Evolutionary conservation across 2,329 filamentous ascomycete genomes (phyloP).

Genomic region (Diaporthe destruens): DNA sequence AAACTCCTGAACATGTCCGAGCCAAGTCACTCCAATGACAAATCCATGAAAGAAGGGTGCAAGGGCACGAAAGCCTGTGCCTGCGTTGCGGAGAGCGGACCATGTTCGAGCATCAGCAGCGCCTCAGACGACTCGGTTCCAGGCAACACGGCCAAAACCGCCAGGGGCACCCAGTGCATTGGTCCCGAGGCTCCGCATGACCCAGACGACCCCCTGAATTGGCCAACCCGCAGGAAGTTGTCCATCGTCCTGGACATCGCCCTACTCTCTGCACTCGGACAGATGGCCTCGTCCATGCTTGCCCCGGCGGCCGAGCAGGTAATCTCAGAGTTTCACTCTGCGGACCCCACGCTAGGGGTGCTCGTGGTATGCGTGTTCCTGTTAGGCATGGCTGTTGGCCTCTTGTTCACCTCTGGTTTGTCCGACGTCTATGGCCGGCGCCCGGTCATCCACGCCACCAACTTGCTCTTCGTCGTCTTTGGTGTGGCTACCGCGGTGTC

Average conservation of each 20-base stretch:
- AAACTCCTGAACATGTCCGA: too few species aligned
- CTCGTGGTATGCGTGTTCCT: background rate
- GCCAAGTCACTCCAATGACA: too few species aligned
- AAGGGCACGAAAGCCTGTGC: too few species aligned
- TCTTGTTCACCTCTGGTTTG: background rate
- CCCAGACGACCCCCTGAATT: background rate
- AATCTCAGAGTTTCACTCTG: background rate
- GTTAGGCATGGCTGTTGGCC: background rate
- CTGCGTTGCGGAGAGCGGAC: background rate
- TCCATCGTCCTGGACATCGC: conserved; percentile 8
- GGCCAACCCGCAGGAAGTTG: background rate
- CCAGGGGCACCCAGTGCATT: background rate
- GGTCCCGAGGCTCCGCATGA: background rate
- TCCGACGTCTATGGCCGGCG: background rate
- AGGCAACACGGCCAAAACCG: background rate
- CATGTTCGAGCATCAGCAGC: background rate
- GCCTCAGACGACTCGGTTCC: background rate
- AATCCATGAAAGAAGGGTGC: too few species aligned
- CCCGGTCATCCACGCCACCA: background rate
- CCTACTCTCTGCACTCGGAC: background rate
- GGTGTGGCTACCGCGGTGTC: background rate
- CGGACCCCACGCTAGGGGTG: background rate
- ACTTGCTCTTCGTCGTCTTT: background rate
- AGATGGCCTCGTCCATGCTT: conserved; percentile 4
- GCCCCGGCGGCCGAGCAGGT: background rate